Conservation (phyloP, 2,329 filamentous ascomycete species). For the Aspergillus sojae region DNA sequence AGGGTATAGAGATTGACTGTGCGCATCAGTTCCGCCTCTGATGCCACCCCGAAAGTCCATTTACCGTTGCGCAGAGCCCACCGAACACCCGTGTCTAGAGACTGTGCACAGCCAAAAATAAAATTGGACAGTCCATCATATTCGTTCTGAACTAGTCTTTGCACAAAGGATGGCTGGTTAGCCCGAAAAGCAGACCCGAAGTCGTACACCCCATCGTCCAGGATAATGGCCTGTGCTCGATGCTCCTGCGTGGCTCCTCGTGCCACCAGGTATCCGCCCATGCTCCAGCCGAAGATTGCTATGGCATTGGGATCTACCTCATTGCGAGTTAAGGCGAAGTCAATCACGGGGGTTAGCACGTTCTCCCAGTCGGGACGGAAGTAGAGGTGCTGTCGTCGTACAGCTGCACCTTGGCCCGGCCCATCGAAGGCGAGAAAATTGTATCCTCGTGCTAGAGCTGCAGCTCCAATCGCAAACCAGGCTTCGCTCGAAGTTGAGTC, state of each 20-base stretch:
- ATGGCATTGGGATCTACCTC: constrained; percentile 29
- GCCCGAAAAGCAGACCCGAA: constrained; percentile 18
- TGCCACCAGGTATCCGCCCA: constrained; percentile 37
- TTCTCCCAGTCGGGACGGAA: constrained; percentile 37
- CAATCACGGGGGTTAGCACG: constrained; percentile 32
- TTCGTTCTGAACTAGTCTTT: constrained; percentile 8
- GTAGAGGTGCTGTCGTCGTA: constrained; percentile 26
- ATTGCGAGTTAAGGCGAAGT: constrained; percentile 26
- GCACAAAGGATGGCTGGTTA: constrained; percentile 12
- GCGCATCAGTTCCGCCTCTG: constrained; percentile 1
- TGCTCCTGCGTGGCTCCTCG: constrained; percentile 34
- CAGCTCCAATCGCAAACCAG: constrained; percentile 27
- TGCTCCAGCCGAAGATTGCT: constrained; percentile 30
- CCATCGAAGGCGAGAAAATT: constrained; percentile 38
- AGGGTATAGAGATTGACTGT: neutral
- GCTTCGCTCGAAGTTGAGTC: constrained; percentile 35
- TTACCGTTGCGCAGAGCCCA: constrained; percentile 16
- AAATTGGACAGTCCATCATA: constrained; percentile 1
- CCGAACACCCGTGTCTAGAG: constrained; percentile 13
- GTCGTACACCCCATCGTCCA: constrained; percentile 21
- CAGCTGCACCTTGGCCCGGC: constrained; percentile 33
- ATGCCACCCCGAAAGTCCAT: constrained; percentile 15
- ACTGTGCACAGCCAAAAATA: constrained; percentile 9
- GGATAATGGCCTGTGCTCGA: constrained; percentile 29
- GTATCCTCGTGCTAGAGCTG: constrained; percentile 33